Conservation (phyloP, 2,329 filamentous ascomycete genomes). For the Dichotomopilus funicola region DNA sequence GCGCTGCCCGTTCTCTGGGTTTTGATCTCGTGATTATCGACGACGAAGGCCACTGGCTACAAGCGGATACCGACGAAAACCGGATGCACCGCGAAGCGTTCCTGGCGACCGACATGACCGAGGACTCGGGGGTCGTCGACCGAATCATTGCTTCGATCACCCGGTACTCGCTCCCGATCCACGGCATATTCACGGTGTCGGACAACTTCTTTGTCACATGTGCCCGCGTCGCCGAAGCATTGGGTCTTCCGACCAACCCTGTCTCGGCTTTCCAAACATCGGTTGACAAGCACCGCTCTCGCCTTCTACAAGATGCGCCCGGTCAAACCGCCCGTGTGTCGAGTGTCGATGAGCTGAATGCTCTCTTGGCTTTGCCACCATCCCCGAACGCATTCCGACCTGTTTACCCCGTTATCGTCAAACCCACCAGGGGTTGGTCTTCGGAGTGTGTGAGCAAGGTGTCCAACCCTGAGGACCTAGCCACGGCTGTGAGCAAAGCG, state of each 20-base stretch:
- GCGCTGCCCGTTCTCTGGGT: constrained; percentile 16
- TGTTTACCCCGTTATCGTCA: constrained; percentile 21
- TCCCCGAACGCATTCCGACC: constrained; percentile 12
- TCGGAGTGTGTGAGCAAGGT: constrained; percentile 25
- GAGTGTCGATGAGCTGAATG: constrained; percentile 17
- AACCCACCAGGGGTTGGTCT: constrained; percentile 24
- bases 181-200: constrained; percentile 23
- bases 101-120: constrained; percentile 22
- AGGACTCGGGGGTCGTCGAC: constrained; percentile 16
- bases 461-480: constrained; percentile 14
- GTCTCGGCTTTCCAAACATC: constrained; percentile 21
- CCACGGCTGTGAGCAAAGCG: constrained; percentile 19
- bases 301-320: constrained; percentile 19
- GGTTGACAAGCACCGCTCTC: constrained; percentile 23
- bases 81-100: constrained; percentile 21
- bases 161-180: constrained; percentile 19
- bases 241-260: constrained; percentile 17
- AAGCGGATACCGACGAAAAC: constrained; percentile 19
- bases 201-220: constrained; percentile 24
- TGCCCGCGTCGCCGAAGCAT: constrained; percentile 15
- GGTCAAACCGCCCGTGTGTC: constrained; percentile 19
- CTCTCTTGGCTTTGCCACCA: not conserved
- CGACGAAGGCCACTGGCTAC: constrained; percentile 23
- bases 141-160: constrained; percentile 18
- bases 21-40: constrained; percentile 22